Base-by-base conservation (phyloP, 2,329 filamentous ascomycete species). In the Chaetomium olivaceum region DNA sequence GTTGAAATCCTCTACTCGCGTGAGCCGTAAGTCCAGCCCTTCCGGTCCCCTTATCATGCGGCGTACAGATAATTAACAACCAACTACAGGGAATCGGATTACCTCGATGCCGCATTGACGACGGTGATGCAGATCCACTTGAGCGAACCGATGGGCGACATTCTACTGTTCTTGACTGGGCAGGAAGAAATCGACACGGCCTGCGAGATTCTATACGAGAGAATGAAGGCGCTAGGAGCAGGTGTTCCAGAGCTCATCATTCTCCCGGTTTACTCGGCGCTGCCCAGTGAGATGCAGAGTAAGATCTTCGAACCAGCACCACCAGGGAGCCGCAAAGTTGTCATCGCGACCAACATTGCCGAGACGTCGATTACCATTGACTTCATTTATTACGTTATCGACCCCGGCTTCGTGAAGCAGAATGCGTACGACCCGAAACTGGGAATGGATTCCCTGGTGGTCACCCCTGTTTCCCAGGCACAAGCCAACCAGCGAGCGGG, bases 121-220 rank as follows among this genome's bases (percentile, higher is more conserved):
- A 98, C 95, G 0, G 93, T 97, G 57, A 97, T 99, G 94, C 92
- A 98, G 75, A 98, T 99, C 62, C 95, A 99, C 76, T 80, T 99
- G 21, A 95, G 91, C 1, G 95, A 99, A 74, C 92, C 93, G 7
- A 85, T 89, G 21, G 95, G 95, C 70, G 96, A 99, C 74, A 97
- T 99, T 60, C 80, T 99, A n/a, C 83, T 99, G 1, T 99, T 99
- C 81, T 84, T 99, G 72, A 99, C 96, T 0, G 95, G 95, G 6
- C 93, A 97, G 75, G 95, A 99, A 77, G 96, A 99, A 77, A 99
- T 99, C 69, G 95, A 99, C 74, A 97, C 93, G 0, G 89, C 90
- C 25, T 97, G 92, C 74, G 95, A 98, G 77, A 93, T 97, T 61
- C 76, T 99, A 0, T 93, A 88, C 73, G 95, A 99, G 76, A 88